Base-by-base conservation (phyloP, 371 early-diverging fungal genomes). In the Basidiobolus meristosporus region DNA sequence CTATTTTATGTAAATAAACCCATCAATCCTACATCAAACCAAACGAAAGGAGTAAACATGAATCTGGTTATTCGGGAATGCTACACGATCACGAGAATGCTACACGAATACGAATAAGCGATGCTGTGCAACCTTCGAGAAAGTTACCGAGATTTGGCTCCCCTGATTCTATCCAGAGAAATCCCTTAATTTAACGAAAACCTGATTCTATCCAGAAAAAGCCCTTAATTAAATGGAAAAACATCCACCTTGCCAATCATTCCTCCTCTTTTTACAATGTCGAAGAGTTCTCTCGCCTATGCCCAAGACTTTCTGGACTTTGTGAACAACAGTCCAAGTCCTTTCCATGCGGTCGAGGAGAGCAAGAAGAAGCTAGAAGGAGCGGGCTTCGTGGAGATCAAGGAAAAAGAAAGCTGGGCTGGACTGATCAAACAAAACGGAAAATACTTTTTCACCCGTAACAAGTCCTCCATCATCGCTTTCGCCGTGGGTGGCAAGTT, bases 371-470 rank as follows among this genome's bases (percentile, higher is more conserved):
- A 70, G 31, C 72, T 98, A 29, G 49, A 51, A 36, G 53, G 66
- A 36, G 75, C 77, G 30, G 85, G 90, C 0, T 97, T 85, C 59
- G 50, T 67, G 42, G 81, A 85, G 60, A 65, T 95, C 44, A 77
- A 73, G 46, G 95, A 97, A 55, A 70, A 75, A 39, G 80, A 82
- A 38, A 65, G 56, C 56, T 93, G 92, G 90, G 54, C 62, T 14
- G 67, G 65, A 14, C 40, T 42, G 20, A 52, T 91, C 46, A 52
- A 70, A 50, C 70, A 67, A 35, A 68, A 68, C 51, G 91, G 93
- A 29, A 82, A 82, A 44, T 93, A 92, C 67, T 96, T 70, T 48
- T 90, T 88, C 55, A 93, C 93, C n/a, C 73, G 92, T 43, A 92
- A 95, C 60, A 74, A 73, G 30, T 78, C 80, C 12, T 72, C 85